phyloP scores from a whole-genome alignment of 192 early-diverging fungal species.

The Coemansia sp. region DNA sequence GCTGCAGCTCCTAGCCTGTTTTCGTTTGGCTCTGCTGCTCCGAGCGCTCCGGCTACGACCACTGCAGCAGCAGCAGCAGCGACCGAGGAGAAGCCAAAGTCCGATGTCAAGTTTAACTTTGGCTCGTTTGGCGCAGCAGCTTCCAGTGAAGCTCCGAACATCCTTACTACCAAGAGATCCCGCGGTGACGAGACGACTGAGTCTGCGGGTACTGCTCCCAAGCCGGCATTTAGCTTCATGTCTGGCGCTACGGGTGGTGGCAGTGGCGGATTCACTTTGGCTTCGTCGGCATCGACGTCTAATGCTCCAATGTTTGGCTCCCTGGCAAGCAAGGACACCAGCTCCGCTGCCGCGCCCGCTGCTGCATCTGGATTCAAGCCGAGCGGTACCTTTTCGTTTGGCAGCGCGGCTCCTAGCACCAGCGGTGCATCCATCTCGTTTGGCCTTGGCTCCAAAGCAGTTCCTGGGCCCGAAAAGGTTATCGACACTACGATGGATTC shows the following conservation, averaged over 20 bases:
- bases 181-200: neutral
- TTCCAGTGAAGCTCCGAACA: neutral
- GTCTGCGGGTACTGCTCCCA: constrained; percentile 12
- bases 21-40: constrained; percentile 20
- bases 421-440: constrained; percentile 10
- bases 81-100: constrained; percentile 12
- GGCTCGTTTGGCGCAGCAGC: constrained; percentile 9
- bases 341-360: constrained; percentile 7
- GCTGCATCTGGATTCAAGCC: constrained; percentile 9
- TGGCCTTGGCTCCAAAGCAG: constrained; percentile 7
- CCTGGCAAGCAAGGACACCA: neutral
- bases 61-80: neutral
- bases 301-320: constrained; percentile 7
- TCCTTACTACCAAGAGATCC: constrained; percentile 3
- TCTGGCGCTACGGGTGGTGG: neutral
- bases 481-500: constrained; percentile 29
- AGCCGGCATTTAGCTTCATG: constrained; percentile 28
- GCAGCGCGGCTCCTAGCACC: neutral
- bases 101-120: constrained; percentile 22
- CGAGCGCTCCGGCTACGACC: neutral
- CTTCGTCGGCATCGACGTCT: neutral
- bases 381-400: constrained; percentile 20
- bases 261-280: neutral
- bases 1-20: constrained; percentile 8
- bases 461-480: constrained; percentile 24